Evolutionary conservation across 768 basidiomycete species (phyloP), one percentile per base, ranked within the genome.

Genomic region (Floccularia luteovirens): DNA sequence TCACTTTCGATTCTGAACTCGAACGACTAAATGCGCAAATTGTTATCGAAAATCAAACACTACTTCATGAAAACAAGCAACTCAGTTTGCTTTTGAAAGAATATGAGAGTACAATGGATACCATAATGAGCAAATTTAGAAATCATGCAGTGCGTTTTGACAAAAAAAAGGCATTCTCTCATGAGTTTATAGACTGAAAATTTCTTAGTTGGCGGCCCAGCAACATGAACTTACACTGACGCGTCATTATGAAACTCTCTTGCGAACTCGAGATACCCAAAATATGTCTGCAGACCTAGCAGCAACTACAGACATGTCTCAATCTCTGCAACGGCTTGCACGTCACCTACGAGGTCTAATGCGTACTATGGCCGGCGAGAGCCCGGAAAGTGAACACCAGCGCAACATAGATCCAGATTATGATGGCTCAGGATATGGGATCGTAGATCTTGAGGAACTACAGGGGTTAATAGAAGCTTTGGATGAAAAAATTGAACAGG

Each of bases 1-100:
- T 98, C 70, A 62, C 72, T 5, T 96, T 97, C 61, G 82, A 92
- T 50, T 90, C 90, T 2, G 93, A 94, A 57, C 64, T 97, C 2
- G 96, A 99, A 61, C 77, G 89, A 21, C 71, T 74, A 55, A 93
- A 91, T 54, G 89, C 94, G 5, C 82, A 87, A 48, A 76, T 90
- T 30, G 77, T 97, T 33, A 81, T 94, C 42, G 96, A 99, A 60
- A 98, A 98, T 57, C 93, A 96, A 53, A 75, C 81, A 0, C 66
- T 99, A 1, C 67, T 88, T 36, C 84, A 97, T 46, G 96, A 99
- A 62, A 98, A 99, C 68, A 92, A 89, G 58, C 94, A 98, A 55
- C 73, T 98, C 22, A 83, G 82, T 48, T 51, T 77, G 20, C 69
- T 99, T 20, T 67, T 98, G 42, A 93, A 92, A 54, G 96, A 99